Evolutionary conservation across 2,329 filamentous ascomycete species (phyloP), one percentile per base, ranked within the genome.

Genomic region (Aureobasidium pullulans): DNA sequence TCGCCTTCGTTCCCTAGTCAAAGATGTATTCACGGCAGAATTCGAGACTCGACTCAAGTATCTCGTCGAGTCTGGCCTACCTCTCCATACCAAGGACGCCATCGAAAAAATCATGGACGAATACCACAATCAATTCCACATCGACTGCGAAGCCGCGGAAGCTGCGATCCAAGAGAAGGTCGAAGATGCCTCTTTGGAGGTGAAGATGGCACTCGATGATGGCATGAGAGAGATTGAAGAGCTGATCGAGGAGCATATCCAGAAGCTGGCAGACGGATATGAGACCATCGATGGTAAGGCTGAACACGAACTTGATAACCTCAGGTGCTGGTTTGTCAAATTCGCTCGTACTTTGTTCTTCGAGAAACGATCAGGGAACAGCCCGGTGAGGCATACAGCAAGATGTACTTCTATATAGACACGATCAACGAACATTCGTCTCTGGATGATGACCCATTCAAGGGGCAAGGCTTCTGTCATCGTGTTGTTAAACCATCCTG

Each of bases 31-130:
- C 15, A 43, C 36, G 4, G n/a, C 28, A 10, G 37, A 42, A n/a
- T 28, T 53, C 11, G 50, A 34, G 6, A 16, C 50, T 8, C 50
- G 50, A 4, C 15, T 53, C 23, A 53, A 34, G 13, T 53, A 39
- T 15, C 37, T 53, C 6, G 37, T 53, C 4, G 50, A 53, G 50
- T 32, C 50, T n/a, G 50, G 37, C 13, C 37, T 53, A 23, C 50
- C 50, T 29, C 28, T 43, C 5, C 39, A 53, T 4, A 53, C 37
- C 13, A 53, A 53, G 6, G 50, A 32, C 3, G 37, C 50, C 11
- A 53, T 53, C 5, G 50, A 53, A 11, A 53, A 32, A 10, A 8
- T 53, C 37, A 53, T 53, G 50, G 50, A 43, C n/a, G 50, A 53
- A 16, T 53, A 53, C 23, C 50, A 53, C 8, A 34, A 53, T 34